Conservation (phyloP, 495 filamentous ascomycete genomes). For the Podospora tetraspora region DNA sequence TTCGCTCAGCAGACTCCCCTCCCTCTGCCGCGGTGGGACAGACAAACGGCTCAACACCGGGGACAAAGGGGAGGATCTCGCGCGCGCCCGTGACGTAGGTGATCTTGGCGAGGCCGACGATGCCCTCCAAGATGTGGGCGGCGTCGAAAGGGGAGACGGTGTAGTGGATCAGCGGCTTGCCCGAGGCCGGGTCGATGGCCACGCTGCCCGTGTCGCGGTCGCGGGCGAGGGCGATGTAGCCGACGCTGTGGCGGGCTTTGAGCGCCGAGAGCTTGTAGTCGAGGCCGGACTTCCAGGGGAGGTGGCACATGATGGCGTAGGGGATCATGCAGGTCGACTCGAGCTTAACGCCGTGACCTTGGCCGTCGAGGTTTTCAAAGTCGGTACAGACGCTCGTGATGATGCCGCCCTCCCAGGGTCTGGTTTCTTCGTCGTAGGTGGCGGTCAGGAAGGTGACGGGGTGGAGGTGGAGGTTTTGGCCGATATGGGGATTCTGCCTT, state of each 20-base stretch:
- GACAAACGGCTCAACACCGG: conserved; percentile 61
- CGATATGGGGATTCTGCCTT: conserved; percentile 70
- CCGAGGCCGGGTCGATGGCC: conserved; percentile 65
- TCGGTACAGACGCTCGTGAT: conserved; percentile 71
- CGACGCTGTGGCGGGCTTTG: conserved; percentile 56
- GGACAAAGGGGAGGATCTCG: conserved; percentile 62
- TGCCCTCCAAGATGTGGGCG: conserved; percentile 61
- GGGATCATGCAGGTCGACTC: conserved; percentile 62
- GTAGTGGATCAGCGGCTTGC: conserved; percentile 61
- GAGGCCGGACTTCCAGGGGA: conserved; percentile 59
- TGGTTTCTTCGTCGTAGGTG: conserved; percentile 58
- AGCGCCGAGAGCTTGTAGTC: conserved; percentile 63
- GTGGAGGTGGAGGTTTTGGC: conserved; percentile 78
- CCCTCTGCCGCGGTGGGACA: conserved; percentile 37
- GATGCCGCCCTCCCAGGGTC: conserved; percentile 66
- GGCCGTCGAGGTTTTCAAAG: conserved; percentile 75
- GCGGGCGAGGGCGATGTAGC: conserved; percentile 63
- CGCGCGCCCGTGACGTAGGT: conserved; percentile 67
- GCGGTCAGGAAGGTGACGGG: conserved; percentile 59
- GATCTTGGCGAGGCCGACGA: conserved; percentile 68
- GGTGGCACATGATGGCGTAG: conserved; percentile 43
- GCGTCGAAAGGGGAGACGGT: conserved; percentile 64
- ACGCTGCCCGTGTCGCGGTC: conserved; percentile 71
- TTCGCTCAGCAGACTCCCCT: conserved; percentile 33
- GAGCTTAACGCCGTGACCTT: conserved; percentile 80